Conservation (phyloP, 2,329 filamentous ascomycete species). For the Didymosphaeria variabile region DNA sequence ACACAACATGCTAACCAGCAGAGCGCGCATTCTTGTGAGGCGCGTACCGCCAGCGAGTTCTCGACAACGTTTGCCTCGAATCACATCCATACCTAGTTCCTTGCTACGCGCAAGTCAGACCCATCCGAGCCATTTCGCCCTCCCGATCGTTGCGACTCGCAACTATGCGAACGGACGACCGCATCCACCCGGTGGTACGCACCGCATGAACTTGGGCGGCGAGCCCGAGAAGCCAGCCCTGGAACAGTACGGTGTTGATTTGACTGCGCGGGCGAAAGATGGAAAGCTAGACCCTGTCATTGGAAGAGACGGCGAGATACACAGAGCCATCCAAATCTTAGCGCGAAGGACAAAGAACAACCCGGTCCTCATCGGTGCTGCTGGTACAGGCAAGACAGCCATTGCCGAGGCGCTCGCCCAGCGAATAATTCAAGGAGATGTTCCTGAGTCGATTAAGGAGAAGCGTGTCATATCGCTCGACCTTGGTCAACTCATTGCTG, state of each 20-base stretch:
- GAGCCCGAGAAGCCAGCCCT: slow-evolving; percentile 83
- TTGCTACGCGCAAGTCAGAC: slow-evolving; percentile 18
- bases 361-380: slow-evolving; percentile 89
- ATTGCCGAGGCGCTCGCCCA: slow-evolving; percentile 90
- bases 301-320: slow-evolving; percentile 88
- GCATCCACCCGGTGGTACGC: slow-evolving; percentile 89
- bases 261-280: slow-evolving; percentile 83
- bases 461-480: slow-evolving; percentile 90
- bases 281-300: slow-evolving; percentile 97
- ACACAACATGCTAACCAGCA: slow-evolving; percentile 47
- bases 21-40: slow-evolving; percentile 46
- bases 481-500: slow-evolving; percentile 90
- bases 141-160: slow-evolving; percentile 57
- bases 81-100: slow-evolving; percentile 36
- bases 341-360: slow-evolving; percentile 96
- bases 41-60: slow-evolving; percentile 37
- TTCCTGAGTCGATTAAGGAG: slow-evolving; percentile 94
- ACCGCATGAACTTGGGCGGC: slow-evolving; percentile 88
- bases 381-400: slow-evolving; percentile 93
- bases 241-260: slow-evolving; percentile 89
- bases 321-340: slow-evolving; percentile 91
- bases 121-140: slow-evolving; percentile 28
- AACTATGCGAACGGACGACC: slow-evolving; percentile 69
- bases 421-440: slow-evolving; percentile 89
- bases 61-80: slow-evolving; percentile 28